Evolutionary conservation across 2,329 filamentous ascomycete genomes (phyloP), one percentile per base, ranked within the genome.

Genomic region (Paecilomyces niveus): DNA sequence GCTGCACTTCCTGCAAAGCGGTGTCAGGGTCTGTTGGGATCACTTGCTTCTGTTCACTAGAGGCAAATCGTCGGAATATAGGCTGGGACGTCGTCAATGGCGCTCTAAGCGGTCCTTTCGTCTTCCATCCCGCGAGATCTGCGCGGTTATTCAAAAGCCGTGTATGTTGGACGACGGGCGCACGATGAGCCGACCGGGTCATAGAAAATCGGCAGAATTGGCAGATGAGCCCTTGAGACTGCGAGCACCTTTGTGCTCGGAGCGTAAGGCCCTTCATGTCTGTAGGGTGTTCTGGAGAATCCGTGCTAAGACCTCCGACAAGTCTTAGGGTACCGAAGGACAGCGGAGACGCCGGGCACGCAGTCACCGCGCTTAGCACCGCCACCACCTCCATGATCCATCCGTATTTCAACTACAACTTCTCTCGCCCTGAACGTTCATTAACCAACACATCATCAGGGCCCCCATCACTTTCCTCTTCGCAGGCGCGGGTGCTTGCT

Each of bases 161-260:
- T 53, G 61, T 63, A 61, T 45, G 63, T 49, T 64, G 68, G 11
- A 63, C 58, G 54, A 68, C 53, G 49, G 66, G 64, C 18, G 66
- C 56, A 45, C 59, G 62, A 54, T 59, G 65, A 54, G 58, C 58
- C 35, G 63, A 51, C 7, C 66, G 57, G 3, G 64, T 64, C 18
- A 64, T 66, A 9, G 72, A 72, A 45, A 68, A 65, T 59, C 72
- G 70, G 58, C 74, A 76, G 45, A 75, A 67, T 63, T 76, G 74
- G 50, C 74, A 76, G 54, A 75, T 62, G 13, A 68, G 61, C 11
- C 66, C 64, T 56, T 67, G 68, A 26, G 63, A 55, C 39, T 59
- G 65, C 21, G 64, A 60, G 50, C 61, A 63, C 54, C 59, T 68
- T 49, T 67, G 67, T 24, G 66, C 64, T 53, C 67, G 69, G 32